Evolutionary conservation across 495 filamentous ascomycete species (phyloP).

Genomic region (Pseudevernia furfuracea): DNA sequence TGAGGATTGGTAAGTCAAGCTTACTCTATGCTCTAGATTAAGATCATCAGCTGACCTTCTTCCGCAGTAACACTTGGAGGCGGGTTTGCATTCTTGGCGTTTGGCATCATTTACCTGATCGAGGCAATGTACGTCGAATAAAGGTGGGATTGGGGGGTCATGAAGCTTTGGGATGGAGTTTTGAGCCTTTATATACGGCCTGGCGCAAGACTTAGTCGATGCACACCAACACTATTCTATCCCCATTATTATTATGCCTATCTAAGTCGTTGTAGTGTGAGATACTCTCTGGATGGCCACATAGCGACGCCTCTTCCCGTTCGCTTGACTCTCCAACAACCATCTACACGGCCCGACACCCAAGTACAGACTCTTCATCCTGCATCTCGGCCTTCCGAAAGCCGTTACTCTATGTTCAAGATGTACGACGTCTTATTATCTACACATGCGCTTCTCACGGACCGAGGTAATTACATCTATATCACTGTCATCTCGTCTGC

Average conservation of each 20-base stretch:
- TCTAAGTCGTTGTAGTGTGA: too few relatives aligned
- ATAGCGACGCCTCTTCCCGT: too few relatives aligned
- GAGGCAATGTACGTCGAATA: slow-evolving; percentile 58
- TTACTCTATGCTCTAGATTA: slow-evolving; percentile 2
- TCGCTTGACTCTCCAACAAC: too few relatives aligned
- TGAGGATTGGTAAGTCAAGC: slow-evolving; percentile 81
- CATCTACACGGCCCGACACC: too few relatives aligned
- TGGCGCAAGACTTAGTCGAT: neutral
- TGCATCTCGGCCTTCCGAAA: too few relatives aligned
- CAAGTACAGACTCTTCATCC: too few relatives aligned
- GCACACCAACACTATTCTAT: neutral
- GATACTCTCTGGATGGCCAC: too few relatives aligned
- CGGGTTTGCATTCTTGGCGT: slow-evolving; percentile 81
- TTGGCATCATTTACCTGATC: slow-evolving; percentile 82
- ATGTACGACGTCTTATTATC: too few relatives aligned
- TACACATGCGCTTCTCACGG: too few relatives aligned
- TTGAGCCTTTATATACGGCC: neutral
- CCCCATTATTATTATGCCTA: slow-evolving; percentile 22
- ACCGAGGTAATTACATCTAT: too few relatives aligned
- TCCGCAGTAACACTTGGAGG: slow-evolving; percentile 82
- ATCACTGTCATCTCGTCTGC: too few relatives aligned
- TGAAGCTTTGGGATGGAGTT: slow-evolving; percentile 10
- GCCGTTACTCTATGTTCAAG: too few relatives aligned
- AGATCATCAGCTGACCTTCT: slow-evolving; percentile 17
- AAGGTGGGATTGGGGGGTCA: slow-evolving; percentile 6